A percentile compares a stretch with the other conserved stretches of the same genome.
Evolutionary conservation across 2,329 filamentous ascomycete species (phyloP).

Genomic region (Pseudogymnoascus sp.): DNA sequence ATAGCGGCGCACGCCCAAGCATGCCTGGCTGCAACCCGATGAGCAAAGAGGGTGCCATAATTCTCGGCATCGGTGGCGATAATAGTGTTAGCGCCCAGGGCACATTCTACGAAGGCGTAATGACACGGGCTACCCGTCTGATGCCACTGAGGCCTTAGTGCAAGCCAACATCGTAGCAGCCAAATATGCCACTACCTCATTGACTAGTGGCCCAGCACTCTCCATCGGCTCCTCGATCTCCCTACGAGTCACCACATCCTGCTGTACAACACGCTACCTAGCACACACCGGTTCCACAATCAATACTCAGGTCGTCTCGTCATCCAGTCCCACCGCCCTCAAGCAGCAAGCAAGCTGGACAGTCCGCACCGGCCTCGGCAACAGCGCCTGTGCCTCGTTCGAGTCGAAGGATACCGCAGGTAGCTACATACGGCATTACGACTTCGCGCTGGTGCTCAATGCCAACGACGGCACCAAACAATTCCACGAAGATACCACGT

Average conservation of each 20-base stretch:
- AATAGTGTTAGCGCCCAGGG: slow-evolving; percentile 51
- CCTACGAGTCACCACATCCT: slow-evolving; percentile 44
- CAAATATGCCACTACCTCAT: slow-evolving; percentile 40
- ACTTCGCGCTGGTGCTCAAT: slow-evolving; percentile 42
- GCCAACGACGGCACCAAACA: slow-evolving; percentile 46
- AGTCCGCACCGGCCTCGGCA: slow-evolving; percentile 45
- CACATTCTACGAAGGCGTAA: slow-evolving; percentile 55
- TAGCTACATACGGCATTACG: slow-evolving; percentile 47
- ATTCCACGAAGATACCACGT: slow-evolving; percentile 54
- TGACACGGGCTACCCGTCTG: slow-evolving; percentile 53
- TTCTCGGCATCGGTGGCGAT: slow-evolving; percentile 58
- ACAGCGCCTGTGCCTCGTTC: slow-evolving; percentile 50
- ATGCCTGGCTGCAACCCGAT: slow-evolving; percentile 49
- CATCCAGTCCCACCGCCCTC: slow-evolving; percentile 39
- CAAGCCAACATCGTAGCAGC: slow-evolving; percentile 52
- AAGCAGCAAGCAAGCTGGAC: slow-evolving; percentile 46
- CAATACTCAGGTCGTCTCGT: slow-evolving; percentile 46
- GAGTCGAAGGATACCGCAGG: slow-evolving; percentile 50
- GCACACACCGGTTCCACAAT: slow-evolving; percentile 42
- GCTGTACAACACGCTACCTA: slow-evolving; percentile 46
- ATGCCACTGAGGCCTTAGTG: slow-evolving; percentile 46
- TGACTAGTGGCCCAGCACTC: slow-evolving; percentile 40
- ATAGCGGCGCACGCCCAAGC: slow-evolving; percentile 45
- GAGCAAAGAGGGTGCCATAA: slow-evolving; percentile 53
- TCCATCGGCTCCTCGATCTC: slow-evolving; percentile 43